Base-by-base conservation (phyloP, 768 basidiomycete species). In the Termitomyces eurrhizus region DNA sequence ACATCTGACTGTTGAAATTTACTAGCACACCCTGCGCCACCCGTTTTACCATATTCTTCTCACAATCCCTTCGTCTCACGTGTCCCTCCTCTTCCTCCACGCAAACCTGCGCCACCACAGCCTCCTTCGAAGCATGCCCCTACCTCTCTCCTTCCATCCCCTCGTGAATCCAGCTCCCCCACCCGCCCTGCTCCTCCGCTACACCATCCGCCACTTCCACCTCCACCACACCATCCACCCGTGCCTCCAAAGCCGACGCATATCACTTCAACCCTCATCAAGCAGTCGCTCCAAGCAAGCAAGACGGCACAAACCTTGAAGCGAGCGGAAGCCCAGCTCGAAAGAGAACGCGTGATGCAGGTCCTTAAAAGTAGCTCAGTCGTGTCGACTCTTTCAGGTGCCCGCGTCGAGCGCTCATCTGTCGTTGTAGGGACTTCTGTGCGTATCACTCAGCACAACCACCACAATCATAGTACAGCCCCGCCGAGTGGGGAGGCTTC, bases 271-370 rank as follows among this genome's bases (percentile, higher is more conserved):
- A 78, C 81, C 0, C 73, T 90, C n/a, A 90, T 90, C 75, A 81
- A 82, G 61, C 89, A 92, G 70, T 86, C 84, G 24, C 74, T 93
- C 0, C 85, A 88, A 56, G 91, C 91, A 7, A 85, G 83, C 59
- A 89, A 89, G 66, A 81, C 83, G 0, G 90, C 83, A 1, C 86
- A 89, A 69, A 81, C 80, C 4, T 76, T 90, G 72, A 89, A 90
- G 71, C 82, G 83, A 52, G 85, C 83, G 0, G 87, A 91, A 66
- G 83, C 83, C 45, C 78, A 82, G 62, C 76, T 90, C 18, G 88
- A 89, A 69, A 82, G 83, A 64, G 87, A 88, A 68, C 78, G 90
- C 11, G 81, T 90, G 21, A 74, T 90, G 61, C 83, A 86, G 69
- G 85, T 92, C 12, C 76, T 92, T 36, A 88, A 87, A 72, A 87